Percentiles rank a stretch among this genome's conserved stretches.
phyloP scores from a whole-genome alignment of 306 rosid genomes.

The Cicer bijugum region DNA sequence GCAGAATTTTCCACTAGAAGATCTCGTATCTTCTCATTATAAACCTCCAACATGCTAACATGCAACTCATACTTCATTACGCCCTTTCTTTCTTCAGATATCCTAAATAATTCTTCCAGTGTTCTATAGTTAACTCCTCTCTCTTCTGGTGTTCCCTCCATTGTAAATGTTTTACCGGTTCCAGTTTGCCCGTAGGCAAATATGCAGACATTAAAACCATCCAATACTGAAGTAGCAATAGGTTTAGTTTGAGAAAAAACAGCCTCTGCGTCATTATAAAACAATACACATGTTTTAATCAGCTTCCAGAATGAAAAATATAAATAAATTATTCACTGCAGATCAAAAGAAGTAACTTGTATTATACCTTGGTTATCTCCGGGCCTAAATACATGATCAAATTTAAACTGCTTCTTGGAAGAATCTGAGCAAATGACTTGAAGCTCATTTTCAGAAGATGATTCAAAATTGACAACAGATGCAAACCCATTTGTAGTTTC shows the following conservation, averaged over 20 bases:
- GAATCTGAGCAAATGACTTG: conserved; percentile 83
- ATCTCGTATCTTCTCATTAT: conserved; percentile 91
- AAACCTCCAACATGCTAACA: conserved; percentile 97
- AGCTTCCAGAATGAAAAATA: neutral
- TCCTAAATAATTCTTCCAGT: conserved; percentile 74
- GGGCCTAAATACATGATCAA: conserved; percentile 82
- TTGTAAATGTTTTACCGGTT: conserved; percentile 94
- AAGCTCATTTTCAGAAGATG: conserved; percentile 75
- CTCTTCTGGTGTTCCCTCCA: conserved; percentile 89
- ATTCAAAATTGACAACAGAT: conserved; percentile 71
- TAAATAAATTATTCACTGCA: neutral
- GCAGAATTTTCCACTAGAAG: conserved; percentile 77
- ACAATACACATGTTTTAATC: conserved; percentile 11
- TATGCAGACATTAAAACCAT: conserved; percentile 91
- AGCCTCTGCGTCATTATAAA: conserved; percentile 60
- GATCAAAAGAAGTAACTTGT: conserved; percentile 23
- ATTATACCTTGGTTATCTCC: conserved; percentile 83
- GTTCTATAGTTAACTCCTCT: conserved; percentile 98
- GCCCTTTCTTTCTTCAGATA: conserved; percentile 72
- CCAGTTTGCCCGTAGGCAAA: conserved; percentile 99
- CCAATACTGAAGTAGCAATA: conserved; percentile 86
- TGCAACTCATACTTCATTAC: conserved; percentile 72
- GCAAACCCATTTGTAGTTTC: conserved; percentile 63
- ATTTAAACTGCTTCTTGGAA: conserved; percentile 86
- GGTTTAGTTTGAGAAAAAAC: conserved; percentile 86